Conservation (phyloP, 2,329 filamentous ascomycete species). For the Penicillium sp. region DNA sequence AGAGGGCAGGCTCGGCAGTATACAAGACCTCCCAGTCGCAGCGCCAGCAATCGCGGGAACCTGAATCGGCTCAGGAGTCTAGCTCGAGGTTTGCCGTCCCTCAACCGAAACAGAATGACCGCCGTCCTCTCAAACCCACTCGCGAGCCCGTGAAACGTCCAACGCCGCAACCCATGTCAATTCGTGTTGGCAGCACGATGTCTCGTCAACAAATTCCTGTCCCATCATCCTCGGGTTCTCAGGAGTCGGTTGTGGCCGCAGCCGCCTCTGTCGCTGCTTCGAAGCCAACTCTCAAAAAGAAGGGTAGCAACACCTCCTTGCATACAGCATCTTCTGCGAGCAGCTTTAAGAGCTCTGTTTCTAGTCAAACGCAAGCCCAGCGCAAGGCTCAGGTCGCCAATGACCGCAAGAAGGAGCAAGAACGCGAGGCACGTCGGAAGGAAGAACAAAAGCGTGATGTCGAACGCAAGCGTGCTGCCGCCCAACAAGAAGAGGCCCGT, state of each 20-base stretch:
- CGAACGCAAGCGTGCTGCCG: constrained; percentile 63
- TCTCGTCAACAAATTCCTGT: constrained; percentile 40
- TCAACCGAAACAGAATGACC: constrained; percentile 30
- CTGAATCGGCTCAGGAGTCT: constrained; percentile 23
- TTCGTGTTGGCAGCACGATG: constrained; percentile 42
- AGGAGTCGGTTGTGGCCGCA: constrained; percentile 45
- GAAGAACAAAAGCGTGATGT: constrained; percentile 72
- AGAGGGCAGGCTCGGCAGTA: constrained; percentile 18
- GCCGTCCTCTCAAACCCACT: constrained; percentile 38
- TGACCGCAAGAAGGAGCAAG: constrained; percentile 73
- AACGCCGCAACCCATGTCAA: constrained; percentile 42
- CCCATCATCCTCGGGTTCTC: constrained; percentile 46
- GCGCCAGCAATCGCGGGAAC: constrained; percentile 25
- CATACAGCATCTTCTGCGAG: constrained; percentile 46
- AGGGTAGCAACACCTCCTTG: constrained; percentile 58
- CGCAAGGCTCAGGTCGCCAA: constrained; percentile 66
- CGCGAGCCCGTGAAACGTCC: constrained; percentile 38
- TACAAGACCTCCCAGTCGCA: constrained; percentile 23
- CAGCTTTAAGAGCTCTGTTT: constrained; percentile 57
- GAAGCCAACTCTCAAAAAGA: constrained; percentile 49
- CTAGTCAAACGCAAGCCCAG: constrained; percentile 53
- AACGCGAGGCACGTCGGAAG: constrained; percentile 61
- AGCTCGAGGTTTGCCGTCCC: constrained; percentile 23
- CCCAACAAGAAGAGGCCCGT: constrained; percentile 52
- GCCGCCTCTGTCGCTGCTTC: constrained; percentile 40